Conservation (phyloP, 257 asterid species). For the Solanum piurae region DNA sequence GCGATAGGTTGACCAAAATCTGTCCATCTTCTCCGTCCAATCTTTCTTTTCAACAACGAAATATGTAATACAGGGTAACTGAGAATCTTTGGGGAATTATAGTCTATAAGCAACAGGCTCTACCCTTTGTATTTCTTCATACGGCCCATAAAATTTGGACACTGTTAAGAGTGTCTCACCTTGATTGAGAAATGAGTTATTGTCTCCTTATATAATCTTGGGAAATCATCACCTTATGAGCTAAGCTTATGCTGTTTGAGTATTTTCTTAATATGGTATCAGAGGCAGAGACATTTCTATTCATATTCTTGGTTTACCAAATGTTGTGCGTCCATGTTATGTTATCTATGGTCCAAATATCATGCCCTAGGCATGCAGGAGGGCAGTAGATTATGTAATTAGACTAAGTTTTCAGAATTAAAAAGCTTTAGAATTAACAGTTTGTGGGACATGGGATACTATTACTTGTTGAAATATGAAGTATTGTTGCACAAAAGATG, state of each 20-base stretch:
- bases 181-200: background rate
- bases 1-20: background rate
- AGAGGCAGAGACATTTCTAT: background rate
- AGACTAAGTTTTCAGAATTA: background rate
- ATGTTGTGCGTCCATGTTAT: background rate
- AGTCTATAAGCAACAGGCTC: background rate
- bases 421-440: background rate
- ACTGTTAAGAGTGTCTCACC: background rate
- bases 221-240: background rate
- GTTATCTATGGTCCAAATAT: background rate
- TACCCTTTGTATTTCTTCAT: background rate
- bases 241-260: background rate
- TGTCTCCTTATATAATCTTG: background rate
- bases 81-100: background rate
- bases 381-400: background rate
- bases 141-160: background rate
- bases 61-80: background rate
- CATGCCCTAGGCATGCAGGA: background rate
- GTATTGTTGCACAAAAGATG: background rate
- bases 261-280: background rate
- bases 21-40: background rate
- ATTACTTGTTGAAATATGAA: background rate
- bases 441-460: background rate
- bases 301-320: background rate
- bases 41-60: background rate